Evolutionary conservation across 169 alveolate genomes (phyloP), one percentile per base, ranked within the genome.

Genomic region (Plasmodium berghei): DNA sequence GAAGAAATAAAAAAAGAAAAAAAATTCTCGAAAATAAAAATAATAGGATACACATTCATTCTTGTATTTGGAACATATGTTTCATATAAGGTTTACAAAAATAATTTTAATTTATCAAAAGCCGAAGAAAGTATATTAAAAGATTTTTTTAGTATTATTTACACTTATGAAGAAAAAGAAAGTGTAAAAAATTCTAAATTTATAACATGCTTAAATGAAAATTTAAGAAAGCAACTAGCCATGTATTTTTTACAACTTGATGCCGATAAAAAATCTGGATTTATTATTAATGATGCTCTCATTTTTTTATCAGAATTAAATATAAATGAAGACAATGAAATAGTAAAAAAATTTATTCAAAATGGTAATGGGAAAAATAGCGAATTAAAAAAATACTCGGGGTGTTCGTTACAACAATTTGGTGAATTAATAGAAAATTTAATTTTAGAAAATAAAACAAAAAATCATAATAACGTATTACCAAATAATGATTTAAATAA

Each of bases 161-260:
- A 85, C 2, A 63, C 87, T 3, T 56, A 69, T 12, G 91, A 85
- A 58, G 91, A 85, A 70, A 85, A 85, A 70, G 59, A 22, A 52
- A 85, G 87, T 52, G 34, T 69, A 9, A 18, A 46, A 34, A 85
- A 85, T 70, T 85, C 91, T 4, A 42, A 85, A 70, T 85, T 85
- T 46, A n/a, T 85, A 16, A 85, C 91, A 45, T 85, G 91, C 12
- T 26, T 85, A 34, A 28, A 34, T 85, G 91, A 85, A 69, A 24
- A 70, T 4, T 46, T 85, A 56, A 85, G 46, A 10, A 85, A 26
- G 24, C 91, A 85, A 40, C 69, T 85, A 14, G 91, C 91, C 10
- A 85, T 85, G 91, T 85, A 85, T 63, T 85, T 85, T 49, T 12
- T 85, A n/a, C 91, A 85, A 49, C 5, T 85, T 63, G 91, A 85